A percentile compares a stretch with the other conserved stretches of the same genome.
Conservation (phyloP, 805 yeast genomes). For the Citeromyces matritensis region DNA sequence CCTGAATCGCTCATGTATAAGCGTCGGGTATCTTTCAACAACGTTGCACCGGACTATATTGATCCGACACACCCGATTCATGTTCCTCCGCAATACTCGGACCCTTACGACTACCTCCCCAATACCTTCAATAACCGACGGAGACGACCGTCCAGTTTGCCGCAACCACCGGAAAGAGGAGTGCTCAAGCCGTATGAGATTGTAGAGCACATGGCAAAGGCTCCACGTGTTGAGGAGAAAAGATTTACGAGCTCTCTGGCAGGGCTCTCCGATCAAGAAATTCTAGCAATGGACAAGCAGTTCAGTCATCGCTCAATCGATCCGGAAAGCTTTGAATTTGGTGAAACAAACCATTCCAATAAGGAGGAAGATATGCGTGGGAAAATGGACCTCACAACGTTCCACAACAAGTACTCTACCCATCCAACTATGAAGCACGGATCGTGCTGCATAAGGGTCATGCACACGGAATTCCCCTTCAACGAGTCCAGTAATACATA, state of each 20-base stretch:
- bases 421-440: conserved; percentile 14
- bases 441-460: conserved; percentile 23
- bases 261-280: conserved; percentile 38
- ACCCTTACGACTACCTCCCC: conserved; percentile 2
- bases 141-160: conserved; percentile 4
- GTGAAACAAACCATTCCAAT: neutral
- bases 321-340: conserved; percentile 25
- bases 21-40: conserved; percentile 25
- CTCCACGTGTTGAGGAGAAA: conserved; percentile 2
- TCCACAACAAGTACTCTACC: conserved; percentile 16
- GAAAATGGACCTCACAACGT: conserved; percentile 15
- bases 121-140: conserved; percentile 2
- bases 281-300: conserved; percentile 38
- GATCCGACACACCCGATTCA: conserved; percentile 8
- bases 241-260: conserved; percentile 16
- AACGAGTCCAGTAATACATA: neutral
- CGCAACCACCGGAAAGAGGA: conserved; percentile 1
- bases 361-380: conserved; percentile 5
- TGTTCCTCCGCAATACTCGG: conserved; percentile 6
- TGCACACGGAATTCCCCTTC: conserved; percentile 18
- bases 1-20: too few relatives aligned
- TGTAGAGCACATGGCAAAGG: conserved; percentile 2
- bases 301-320: conserved; percentile 22
- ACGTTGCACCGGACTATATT: conserved; percentile 16
- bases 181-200: conserved; percentile 2